Base-by-base conservation (phyloP, 2,329 filamentous ascomycete genomes). In the Exophiala phaeomuriformis region DNA sequence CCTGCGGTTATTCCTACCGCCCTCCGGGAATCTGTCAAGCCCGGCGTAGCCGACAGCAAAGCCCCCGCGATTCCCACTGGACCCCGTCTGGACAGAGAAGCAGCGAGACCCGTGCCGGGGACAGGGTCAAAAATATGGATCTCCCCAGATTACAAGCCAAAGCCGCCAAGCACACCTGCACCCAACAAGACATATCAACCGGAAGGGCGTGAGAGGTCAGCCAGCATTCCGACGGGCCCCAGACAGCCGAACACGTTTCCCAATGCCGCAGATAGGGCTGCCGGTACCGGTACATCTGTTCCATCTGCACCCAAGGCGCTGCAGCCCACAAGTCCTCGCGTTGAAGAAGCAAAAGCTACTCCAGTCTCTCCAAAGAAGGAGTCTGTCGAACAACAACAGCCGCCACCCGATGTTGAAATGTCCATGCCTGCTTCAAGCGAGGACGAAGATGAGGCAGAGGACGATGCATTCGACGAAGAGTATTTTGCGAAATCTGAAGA, bases 401-500 rank as follows among this genome's bases (percentile, higher is more conserved):
- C 29, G n/a, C 31, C 47, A 39, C 51, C 53, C 33, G 61, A 64
- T 47, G 57, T 60, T 27, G 53, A 61, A 31, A 63, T 63, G 61
- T 62, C 61, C n/a, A 45, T 51, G 19, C 60, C 58, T 10, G 60
- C 51, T 36, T 62, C 61, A 7, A 61, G 73, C n/a, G 72, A 75
- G 54, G 71, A 72, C 37, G 72, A 75, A 43, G 72, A 74, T 47
- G 72, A 74, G 50, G 69, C 69, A 40, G 66, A 66, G 1, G 67
- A 72, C 33, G 57, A 61, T 27, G 56, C 59, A 5, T 71, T 76
- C 40, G 74, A 72, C 7, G 72, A 76, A 46, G 73, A 75, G 42
- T 74, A 76, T 55, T 66, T 74, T 37, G 70, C 71, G 29, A 69
- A 72, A 58, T 68, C 71, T 10, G 74, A 74, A 57, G 65, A 65